Evolutionary conservation across 768 basidiomycete species (phyloP), one percentile per base, ranked within the genome.

Genomic region (Suillus decipiens): DNA sequence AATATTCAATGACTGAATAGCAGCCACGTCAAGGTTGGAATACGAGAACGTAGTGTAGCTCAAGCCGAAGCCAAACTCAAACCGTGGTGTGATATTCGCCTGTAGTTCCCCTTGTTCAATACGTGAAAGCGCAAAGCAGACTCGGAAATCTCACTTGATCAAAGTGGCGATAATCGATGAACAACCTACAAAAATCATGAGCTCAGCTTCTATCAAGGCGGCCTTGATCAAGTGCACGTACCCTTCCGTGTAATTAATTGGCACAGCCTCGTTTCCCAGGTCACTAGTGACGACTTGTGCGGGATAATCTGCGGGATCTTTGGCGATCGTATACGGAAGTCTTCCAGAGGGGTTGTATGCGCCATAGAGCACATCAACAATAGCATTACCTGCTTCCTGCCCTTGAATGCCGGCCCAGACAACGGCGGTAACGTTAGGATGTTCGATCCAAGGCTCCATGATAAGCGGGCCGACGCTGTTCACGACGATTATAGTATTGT

Each of bases 311-410:
- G 73, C 67, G 3, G 72, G 60, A 24, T 77, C 69, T 76, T 87
- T 88, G 45, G 89, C 89, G 66, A 92, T 89, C 5, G 90, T 92
- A 71, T 89, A 93, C 1, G 90, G 89, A 24, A 92, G 74, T 34
- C 86, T 79, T 9, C 86, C 89, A 28, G 85, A 85, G 0, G 90
- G 89, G 68, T 89, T 91, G 74, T 82, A 86, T 28, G 75, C 77
- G 3, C 90, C 90, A 65, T 86, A 92, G 0, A 92, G 75, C 4
- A 93, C 81, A 67, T 92, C 90, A 4, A 81, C 81, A 24, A 93
- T 75, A 0, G 87, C 72, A 67, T 89, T 90, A 1, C 90, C 91
- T 2, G 82, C 80, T 76, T 92, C 89, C 66, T 86, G 79, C 24
- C 89, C 90, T 22, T 82, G 82, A 14, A 85, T 67, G 28, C 88